Evolutionary conservation across 176 grass and related monocot genomes (phyloP).

Genomic region (Aegilops umbellulata): DNA sequence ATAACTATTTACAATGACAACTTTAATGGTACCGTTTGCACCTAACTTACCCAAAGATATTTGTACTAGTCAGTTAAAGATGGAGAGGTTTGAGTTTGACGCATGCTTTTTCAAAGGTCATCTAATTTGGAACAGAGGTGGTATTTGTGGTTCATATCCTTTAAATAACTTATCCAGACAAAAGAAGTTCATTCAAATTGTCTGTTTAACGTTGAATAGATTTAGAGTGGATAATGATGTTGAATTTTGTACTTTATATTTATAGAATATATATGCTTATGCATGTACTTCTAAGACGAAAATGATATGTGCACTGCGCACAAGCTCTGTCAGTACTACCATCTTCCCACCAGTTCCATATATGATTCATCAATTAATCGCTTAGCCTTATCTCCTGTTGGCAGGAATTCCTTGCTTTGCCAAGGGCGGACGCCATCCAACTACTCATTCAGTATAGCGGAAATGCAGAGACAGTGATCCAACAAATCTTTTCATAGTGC

Average conservation of each 20-base stretch:
- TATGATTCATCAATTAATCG: not conserved
- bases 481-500: constrained; percentile 90
- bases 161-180: not conserved
- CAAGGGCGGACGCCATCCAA: constrained; percentile 88
- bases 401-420: constrained; percentile 97
- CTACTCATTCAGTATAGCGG: constrained; percentile 86
- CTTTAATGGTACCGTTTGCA: not conserved
- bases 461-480: constrained; percentile 88
- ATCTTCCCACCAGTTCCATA: not conserved
- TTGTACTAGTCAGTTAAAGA: not conserved
- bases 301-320: not conserved
- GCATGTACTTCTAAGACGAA: not conserved
- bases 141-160: not conserved
- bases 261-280: not conserved
- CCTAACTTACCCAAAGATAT: not conserved
- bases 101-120: not conserved
- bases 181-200: not conserved
- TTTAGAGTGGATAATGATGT: not conserved
- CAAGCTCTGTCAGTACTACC: not conserved
- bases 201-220: not conserved
- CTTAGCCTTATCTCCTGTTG: not conserved
- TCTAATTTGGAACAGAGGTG: not conserved
- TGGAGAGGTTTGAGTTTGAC: not conserved
- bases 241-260: not conserved
- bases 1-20: not conserved